These are phyloP conservation scores for Kwoniella shivajii DNA, from an alignment of 1,284 basidiomycete species.

Conservation along the genomic window DNA sequence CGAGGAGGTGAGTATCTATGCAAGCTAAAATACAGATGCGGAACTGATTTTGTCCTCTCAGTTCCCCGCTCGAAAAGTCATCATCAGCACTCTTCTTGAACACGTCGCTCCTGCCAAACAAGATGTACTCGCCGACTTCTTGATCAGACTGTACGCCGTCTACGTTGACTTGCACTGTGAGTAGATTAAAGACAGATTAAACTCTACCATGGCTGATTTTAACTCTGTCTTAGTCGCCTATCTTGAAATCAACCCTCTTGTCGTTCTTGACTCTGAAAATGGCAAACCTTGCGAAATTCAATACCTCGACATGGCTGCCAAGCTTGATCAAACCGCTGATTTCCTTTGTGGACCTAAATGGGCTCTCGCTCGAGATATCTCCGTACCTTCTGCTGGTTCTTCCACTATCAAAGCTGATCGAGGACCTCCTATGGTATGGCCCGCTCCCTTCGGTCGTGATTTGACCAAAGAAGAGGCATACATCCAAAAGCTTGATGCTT, in stretches of 20 bases:
- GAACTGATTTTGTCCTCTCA: constrained; percentile 21
- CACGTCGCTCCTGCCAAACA: constrained; percentile 78
- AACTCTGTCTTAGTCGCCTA: constrained; percentile 67
- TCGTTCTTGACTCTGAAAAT: constrained; percentile 82
- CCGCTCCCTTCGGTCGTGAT: constrained; percentile 96
- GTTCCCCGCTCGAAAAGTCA: constrained; percentile 77
- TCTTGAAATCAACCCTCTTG: constrained; percentile 98
- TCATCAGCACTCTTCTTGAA: constrained; percentile 73
- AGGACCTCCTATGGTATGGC: constrained; percentile 97
- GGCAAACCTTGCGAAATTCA: constrained; percentile 78
- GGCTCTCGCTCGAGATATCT: constrained; percentile 92
- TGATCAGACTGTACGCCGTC: constrained; percentile 92
- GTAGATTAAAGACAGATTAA: constrained; percentile 8
- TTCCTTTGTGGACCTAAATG: constrained; percentile 98
- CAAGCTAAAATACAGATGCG: background rate
- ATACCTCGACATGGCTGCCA: constrained; percentile 99
- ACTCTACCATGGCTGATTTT: background rate
- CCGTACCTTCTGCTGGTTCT: constrained; percentile 61
- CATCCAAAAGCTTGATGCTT: constrained; percentile 96
- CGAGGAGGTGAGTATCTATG: constrained; percentile 48
- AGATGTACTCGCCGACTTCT: constrained; percentile 88
- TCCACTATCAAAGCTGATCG: constrained; percentile 76
- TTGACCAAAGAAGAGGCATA: constrained; percentile 97
- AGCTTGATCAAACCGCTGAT: constrained; percentile 96
- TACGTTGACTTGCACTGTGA: constrained; percentile 90